A percentile compares a stretch with the other conserved stretches of the same genome.
These are phyloP conservation scores for Phaffomyces antillensis DNA, from an alignment of 805 yeast species.

Conservation along the genomic window DNA sequence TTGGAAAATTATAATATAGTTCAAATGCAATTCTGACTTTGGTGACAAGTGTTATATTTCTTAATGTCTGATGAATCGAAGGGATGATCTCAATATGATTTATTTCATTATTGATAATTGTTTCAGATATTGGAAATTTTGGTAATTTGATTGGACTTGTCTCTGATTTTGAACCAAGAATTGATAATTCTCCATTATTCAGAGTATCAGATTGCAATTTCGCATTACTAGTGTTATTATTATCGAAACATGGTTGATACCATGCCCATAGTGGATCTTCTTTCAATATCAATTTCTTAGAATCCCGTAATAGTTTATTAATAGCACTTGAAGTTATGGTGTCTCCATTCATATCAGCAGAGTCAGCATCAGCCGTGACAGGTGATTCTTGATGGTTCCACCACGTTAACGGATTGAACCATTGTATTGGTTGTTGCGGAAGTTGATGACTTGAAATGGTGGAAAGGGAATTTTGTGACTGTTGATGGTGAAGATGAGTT, in stretches of 20 bases:
- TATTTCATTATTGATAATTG: background rate
- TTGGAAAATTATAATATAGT: conserved; percentile 30
- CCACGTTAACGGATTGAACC: conserved; percentile 3
- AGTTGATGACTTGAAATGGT: background rate
- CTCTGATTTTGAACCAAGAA: conserved; percentile 18
- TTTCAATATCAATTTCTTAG: conserved; percentile 12
- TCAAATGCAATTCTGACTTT: conserved; percentile 28
- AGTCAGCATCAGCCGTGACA: background rate
- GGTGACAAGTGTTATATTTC: conserved; percentile 27
- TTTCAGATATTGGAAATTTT: conserved; percentile 11
- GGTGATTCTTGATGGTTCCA: background rate
- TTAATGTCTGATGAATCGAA: conserved; percentile 11
- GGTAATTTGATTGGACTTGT: conserved; percentile 14
- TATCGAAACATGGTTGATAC: conserved; percentile 12
- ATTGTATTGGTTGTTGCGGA: background rate
- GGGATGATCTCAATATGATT: background rate
- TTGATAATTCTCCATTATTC: conserved; percentile 16
- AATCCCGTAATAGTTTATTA: conserved; percentile 14
- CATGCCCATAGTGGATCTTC: conserved; percentile 21
- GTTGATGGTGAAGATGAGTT: background rate
- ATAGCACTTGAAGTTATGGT: background rate
- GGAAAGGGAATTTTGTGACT: background rate
- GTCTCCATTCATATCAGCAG: background rate
- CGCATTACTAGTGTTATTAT: background rate
- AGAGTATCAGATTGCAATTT: too few relatives aligned